Percentiles rank a stretch among this genome's conserved stretches.
Evolutionary conservation across 225 moss, liverwort and hornwort genomes (phyloP).

Genomic region (Lunularia cruciata): DNA sequence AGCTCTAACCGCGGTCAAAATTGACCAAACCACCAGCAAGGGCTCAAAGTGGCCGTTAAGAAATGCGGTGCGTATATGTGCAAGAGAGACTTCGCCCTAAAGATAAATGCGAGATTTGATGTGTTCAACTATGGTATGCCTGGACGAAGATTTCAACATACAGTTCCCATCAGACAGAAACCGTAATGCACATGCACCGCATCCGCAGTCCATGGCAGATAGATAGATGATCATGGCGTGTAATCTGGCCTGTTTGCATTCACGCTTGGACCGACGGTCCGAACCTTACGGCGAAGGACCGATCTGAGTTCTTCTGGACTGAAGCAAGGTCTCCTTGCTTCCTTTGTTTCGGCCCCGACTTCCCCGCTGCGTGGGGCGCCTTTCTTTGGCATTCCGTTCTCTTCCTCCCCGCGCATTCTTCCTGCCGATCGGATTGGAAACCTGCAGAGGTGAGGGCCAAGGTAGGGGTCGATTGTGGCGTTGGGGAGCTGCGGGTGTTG

Average conservation of each 20-base stretch:
- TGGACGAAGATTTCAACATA: neutral
- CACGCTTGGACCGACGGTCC: neutral
- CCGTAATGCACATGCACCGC: neutral
- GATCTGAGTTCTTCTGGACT: neutral
- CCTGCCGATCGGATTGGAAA: conserved; percentile 1
- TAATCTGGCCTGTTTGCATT: neutral
- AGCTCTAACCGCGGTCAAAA: no score
- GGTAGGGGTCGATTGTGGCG: no score
- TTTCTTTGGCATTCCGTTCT: no score
- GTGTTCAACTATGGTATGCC: no score
- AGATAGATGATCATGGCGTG: conserved; percentile 6
- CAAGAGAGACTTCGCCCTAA: no score
- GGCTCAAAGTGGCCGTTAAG: no score
- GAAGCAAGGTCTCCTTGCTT: no score
- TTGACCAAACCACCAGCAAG: no score
- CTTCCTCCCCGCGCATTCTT: neutral
- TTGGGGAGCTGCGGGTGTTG: no score
- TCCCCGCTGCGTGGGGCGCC: neutral
- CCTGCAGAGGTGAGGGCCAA: no score
- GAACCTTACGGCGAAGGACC: neutral
- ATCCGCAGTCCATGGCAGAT: conserved; percentile 8
- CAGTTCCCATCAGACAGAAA: neutral
- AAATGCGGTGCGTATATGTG: no score
- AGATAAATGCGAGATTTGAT: no score
- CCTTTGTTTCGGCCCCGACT: neutral